phyloP scores from a whole-genome alignment of 2,329 filamentous ascomycete species.

The Aspergillus pseudoglaucus region DNA sequence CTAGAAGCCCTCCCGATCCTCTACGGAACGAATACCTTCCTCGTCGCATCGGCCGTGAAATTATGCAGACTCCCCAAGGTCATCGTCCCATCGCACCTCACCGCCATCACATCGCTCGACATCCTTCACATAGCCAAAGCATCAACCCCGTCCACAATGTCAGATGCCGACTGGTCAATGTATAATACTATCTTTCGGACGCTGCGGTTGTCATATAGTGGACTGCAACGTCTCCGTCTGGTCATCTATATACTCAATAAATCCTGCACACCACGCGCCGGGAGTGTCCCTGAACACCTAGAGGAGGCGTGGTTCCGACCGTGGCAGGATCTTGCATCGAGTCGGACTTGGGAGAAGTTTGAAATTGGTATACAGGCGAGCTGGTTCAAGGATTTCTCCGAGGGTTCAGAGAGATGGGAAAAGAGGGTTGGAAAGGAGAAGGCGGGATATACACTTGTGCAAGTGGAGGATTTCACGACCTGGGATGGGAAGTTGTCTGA shows the following conservation, averaged over 20 bases:
- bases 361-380: slow-evolving; percentile 3
- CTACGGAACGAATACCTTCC: slow-evolving; percentile 2
- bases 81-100: slow-evolving; percentile 1
- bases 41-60: slow-evolving; percentile 2
- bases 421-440: neutral
- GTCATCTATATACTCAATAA: slow-evolving; percentile 3
- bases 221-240: neutral
- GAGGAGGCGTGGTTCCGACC: slow-evolving; percentile 3
- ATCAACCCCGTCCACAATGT: slow-evolving; percentile 1
- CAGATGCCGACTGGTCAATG: neutral
- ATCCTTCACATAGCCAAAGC: slow-evolving; percentile 2
- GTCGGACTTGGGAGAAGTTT: slow-evolving; percentile 1
- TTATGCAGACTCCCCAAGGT: slow-evolving; percentile 2
- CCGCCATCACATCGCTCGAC: slow-evolving; percentile 1
- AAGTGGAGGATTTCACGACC: slow-evolving; percentile 3
- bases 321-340: slow-evolving; percentile 1
- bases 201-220: neutral
- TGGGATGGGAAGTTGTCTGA: slow-evolving; percentile 4
- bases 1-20: slow-evolving; percentile 3
- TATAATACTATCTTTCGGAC: slow-evolving; percentile 2
- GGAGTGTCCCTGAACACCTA: slow-evolving; percentile 1
- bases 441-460: neutral
- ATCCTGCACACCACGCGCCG: slow-evolving; percentile 1
- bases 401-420: neutral
- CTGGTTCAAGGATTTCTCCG: slow-evolving; percentile 1